phyloP scores from a whole-genome alignment of 345 rosid genomes.

The Pistacia atlantica region DNA sequence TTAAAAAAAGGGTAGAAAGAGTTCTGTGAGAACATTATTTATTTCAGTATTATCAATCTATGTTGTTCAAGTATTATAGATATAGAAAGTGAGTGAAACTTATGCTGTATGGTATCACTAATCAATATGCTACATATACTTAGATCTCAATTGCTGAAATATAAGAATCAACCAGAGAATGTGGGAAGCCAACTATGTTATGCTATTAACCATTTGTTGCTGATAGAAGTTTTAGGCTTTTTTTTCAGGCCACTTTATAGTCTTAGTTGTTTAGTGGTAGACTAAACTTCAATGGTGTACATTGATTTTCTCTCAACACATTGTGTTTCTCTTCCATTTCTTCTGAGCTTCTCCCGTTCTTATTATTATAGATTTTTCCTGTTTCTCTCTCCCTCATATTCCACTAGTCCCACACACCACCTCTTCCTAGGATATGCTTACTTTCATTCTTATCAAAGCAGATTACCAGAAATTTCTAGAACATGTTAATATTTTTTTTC shows the following conservation, averaged over 20 bases:
- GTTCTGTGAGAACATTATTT: neutral
- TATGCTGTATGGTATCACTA: neutral
- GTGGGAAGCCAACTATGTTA: neutral
- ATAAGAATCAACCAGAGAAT: neutral
- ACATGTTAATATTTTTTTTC: neutral
- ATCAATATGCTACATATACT: neutral
- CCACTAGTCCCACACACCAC: too few relatives aligned
- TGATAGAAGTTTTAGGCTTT: neutral
- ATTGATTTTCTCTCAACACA: neutral
- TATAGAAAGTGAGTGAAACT: neutral
- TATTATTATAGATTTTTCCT: too few relatives aligned
- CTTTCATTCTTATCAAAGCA: conserved; percentile 33
- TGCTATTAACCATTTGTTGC: neutral
- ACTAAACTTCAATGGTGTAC: neutral
- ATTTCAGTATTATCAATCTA: neutral
- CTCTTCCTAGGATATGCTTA: neutral
- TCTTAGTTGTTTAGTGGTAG: too few relatives aligned
- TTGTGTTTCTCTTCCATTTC: too few relatives aligned
- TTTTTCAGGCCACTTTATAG: neutral
- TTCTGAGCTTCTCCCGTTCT: too few relatives aligned
- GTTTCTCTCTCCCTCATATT: too few relatives aligned
- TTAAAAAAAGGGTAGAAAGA: too few relatives aligned
- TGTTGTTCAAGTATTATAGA: neutral
- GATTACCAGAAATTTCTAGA: conserved; percentile 41
- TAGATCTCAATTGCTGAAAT: neutral